Percentiles rank a stretch among this genome's conserved stretches.
Conservation (phyloP, 257 asterid genomes). For the Verbascum thapsus region DNA sequence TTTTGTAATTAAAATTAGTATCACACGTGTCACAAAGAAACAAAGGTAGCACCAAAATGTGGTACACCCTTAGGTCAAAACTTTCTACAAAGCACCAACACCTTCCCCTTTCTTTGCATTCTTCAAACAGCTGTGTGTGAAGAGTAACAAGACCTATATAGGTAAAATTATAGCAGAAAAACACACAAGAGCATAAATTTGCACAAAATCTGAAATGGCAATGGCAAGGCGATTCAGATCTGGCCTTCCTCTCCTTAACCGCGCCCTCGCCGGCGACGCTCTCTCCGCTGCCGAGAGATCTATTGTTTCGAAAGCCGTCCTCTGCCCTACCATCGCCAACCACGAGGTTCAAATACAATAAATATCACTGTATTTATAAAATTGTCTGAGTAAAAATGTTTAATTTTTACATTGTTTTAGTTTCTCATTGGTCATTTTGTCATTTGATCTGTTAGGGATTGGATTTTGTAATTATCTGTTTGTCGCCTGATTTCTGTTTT, state of each 20-base stretch:
- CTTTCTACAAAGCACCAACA: slow-evolving; percentile 3
- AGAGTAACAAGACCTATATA: background rate
- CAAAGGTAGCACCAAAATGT: slow-evolving; percentile 30
- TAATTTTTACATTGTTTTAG: background rate
- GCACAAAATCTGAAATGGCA: slow-evolving; percentile 37
- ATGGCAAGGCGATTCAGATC: slow-evolving; percentile 74
- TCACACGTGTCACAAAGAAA: slow-evolving; percentile 23
- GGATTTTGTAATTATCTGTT: background rate
- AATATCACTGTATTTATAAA: background rate
- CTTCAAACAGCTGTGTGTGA: slow-evolving; percentile 19
- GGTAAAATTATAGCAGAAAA: slow-evolving; percentile 18
- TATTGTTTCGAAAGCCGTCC: slow-evolving; percentile 35
- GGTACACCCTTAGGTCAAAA: slow-evolving; percentile 27
- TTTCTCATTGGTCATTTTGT: background rate
- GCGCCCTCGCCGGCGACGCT: slow-evolving; percentile 39
- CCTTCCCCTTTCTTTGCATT: slow-evolving; percentile 23
- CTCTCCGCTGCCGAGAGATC: slow-evolving; percentile 52
- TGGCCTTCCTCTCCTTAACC: slow-evolving; percentile 59
- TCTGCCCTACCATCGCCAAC: slow-evolving; percentile 42
- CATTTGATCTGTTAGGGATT: slow-evolving; percentile 3
- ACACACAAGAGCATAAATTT: background rate
- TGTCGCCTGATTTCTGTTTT: background rate
- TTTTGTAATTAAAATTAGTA: background rate
- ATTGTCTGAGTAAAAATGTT: background rate
- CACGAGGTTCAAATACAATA: slow-evolving; percentile 42